A percentile compares a stretch with the other conserved stretches of the same genome.
phyloP scores from a whole-genome alignment of 257 asterid species.

The Solanum chiquidenum region DNA sequence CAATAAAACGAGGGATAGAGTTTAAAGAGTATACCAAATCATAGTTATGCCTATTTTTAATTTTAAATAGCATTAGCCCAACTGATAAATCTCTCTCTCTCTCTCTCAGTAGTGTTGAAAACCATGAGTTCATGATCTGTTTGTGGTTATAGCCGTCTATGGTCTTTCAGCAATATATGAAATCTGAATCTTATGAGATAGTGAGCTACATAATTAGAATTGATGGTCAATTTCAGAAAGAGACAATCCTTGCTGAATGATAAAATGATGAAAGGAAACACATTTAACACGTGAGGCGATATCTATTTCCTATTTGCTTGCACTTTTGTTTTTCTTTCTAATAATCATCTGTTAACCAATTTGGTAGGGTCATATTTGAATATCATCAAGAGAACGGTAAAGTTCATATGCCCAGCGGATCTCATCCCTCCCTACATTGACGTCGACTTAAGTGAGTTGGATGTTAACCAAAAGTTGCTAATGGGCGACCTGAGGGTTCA shows the following conservation, averaged over 20 bases:
- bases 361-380: conserved; percentile 64
- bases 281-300: background rate
- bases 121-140: background rate
- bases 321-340: background rate
- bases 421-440: conserved; percentile 80
- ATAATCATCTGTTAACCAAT: background rate
- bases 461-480: conserved; percentile 68
- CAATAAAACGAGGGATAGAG: background rate
- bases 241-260: background rate
- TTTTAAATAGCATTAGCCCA: background rate
- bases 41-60: background rate
- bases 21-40: background rate
- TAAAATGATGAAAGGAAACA: background rate
- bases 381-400: conserved; percentile 71
- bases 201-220: background rate
- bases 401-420: conserved; percentile 81
- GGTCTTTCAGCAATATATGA: background rate
- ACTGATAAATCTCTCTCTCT: background rate
- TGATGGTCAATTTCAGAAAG: background rate
- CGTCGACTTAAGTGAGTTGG: conserved; percentile 81
- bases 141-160: background rate
- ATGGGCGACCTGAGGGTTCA: conserved; percentile 79
- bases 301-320: background rate
- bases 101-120: background rate
- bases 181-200: background rate